Conservation (phyloP, 2,329 filamentous ascomycete genomes). For the Emericellopsis cladophorae region DNA sequence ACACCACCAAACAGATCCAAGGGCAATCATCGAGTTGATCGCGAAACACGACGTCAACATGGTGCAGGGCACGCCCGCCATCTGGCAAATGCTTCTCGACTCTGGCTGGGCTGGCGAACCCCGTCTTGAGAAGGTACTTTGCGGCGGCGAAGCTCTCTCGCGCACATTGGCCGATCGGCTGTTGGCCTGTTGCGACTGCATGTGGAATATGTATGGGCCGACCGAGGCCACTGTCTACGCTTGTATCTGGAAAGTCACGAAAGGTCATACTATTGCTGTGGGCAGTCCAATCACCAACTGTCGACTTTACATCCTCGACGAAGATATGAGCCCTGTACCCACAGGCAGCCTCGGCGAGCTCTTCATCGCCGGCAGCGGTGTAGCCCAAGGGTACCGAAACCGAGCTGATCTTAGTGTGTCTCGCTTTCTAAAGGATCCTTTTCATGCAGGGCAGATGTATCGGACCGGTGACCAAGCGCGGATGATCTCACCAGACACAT, state of each 20-base stretch:
- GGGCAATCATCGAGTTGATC: slow-evolving; percentile 4
- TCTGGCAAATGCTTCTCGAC: slow-evolving; percentile 9
- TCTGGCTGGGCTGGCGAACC: slow-evolving; percentile 5
- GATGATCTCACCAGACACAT: slow-evolving; percentile 3
- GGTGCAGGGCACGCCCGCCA: slow-evolving; percentile 7
- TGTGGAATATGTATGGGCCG: slow-evolving; percentile 16
- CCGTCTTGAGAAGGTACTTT: slow-evolving; percentile 5
- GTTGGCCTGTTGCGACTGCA: slow-evolving; percentile 2
- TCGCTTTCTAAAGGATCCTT: not conserved
- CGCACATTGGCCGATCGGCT: slow-evolving; percentile 5
- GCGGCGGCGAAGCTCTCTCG: slow-evolving; percentile 5
- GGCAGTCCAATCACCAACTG: slow-evolving; percentile 11
- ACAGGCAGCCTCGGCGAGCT: slow-evolving; percentile 20
- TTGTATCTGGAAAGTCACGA: slow-evolving; percentile 10
- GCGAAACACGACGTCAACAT: slow-evolving; percentile 5
- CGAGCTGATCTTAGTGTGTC: slow-evolving; percentile 3
- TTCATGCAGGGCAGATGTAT: slow-evolving; percentile 5
- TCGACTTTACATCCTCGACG: slow-evolving; percentile 26
- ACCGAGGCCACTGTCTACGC: slow-evolving; percentile 10
- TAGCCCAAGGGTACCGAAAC: slow-evolving; percentile 9
- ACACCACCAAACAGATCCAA: slow-evolving; percentile 4
- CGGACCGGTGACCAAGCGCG: slow-evolving; percentile 9
- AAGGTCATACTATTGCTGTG: slow-evolving; percentile 6
- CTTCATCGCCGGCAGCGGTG: slow-evolving; percentile 15
- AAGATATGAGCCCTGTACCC: slow-evolving; percentile 18